Conservation (phyloP, 1,139 yeast species). For the Blastobotrys illinoisensis region DNA sequence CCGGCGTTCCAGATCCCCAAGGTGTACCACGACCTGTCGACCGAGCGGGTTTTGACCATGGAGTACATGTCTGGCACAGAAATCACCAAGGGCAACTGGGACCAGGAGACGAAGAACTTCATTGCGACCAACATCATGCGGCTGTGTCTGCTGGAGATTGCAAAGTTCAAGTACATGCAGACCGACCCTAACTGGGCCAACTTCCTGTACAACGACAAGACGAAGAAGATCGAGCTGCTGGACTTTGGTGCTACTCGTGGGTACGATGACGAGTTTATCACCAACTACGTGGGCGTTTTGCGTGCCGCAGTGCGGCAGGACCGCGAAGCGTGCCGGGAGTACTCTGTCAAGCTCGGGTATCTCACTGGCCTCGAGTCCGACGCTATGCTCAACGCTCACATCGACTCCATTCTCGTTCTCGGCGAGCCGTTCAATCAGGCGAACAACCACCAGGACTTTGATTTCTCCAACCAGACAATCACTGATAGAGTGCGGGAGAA, state of each 20-base stretch:
- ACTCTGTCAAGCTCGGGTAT: constrained; percentile 74
- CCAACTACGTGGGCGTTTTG: constrained; percentile 63
- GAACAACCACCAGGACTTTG: constrained; percentile 48
- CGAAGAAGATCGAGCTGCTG: constrained; percentile 68
- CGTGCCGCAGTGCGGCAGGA: constrained; percentile 74
- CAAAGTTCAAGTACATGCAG: constrained; percentile 86
- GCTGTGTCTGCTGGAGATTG: constrained; percentile 78
- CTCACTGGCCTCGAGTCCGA: constrained; percentile 85
- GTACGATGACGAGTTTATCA: constrained; percentile 61
- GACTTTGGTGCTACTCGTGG: constrained; percentile 96
- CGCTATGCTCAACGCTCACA: constrained; percentile 86
- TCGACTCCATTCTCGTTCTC: constrained; percentile 81
- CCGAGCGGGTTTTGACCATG: constrained; percentile 85
- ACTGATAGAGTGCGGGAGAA: constrained; percentile 87
- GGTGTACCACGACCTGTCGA: constrained; percentile 72
- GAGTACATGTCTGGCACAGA: constrained; percentile 79
- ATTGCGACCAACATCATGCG: constrained; percentile 85
- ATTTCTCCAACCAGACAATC: constrained; percentile 79
- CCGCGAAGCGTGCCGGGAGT: constrained; percentile 55
- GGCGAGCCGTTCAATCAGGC: constrained; percentile 81
- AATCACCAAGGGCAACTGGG: constrained; percentile 71
- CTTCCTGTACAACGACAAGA: constrained; percentile 68
- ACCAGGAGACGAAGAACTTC: constrained; percentile 69
- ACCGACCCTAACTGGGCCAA: constrained; percentile 99
- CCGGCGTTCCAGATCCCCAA: constrained; percentile 73